Conservation (phyloP, 192 early-diverging fungal species). For the Phycomyces blakesleeanus region DNA sequence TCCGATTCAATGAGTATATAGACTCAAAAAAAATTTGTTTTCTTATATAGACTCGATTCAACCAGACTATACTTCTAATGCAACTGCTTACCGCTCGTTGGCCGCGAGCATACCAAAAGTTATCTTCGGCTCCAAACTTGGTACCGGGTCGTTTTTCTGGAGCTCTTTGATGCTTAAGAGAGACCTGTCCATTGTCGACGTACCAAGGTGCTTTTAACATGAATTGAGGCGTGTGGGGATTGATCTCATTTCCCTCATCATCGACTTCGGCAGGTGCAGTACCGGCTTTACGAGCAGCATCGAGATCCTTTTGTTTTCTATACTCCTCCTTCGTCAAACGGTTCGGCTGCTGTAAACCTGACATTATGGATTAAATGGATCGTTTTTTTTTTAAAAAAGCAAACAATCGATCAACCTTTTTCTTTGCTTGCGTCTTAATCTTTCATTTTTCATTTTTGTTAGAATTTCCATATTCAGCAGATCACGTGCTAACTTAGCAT, state of each 20-base stretch:
- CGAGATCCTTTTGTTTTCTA: slow-evolving; percentile 88
- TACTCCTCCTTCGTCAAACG: slow-evolving; percentile 93
- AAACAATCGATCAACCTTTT: too few species aligned
- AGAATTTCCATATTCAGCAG: too few species aligned
- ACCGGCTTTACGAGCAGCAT: slow-evolving; percentile 93
- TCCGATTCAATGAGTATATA: neutral
- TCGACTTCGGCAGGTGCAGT: slow-evolving; percentile 83
- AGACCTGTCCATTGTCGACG: slow-evolving; percentile 72
- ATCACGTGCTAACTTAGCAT: too few species aligned
- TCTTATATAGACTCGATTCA: too few species aligned
- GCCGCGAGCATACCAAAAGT: slow-evolving; percentile 79
- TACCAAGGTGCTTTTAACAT: slow-evolving; percentile 97
- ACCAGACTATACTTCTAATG: neutral
- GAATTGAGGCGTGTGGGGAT: slow-evolving; percentile 97
- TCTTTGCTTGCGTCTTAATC: too few species aligned
- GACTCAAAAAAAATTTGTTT: neutral
- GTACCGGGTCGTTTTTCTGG: slow-evolving; percentile 31
- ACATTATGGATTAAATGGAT: slow-evolving; percentile 5
- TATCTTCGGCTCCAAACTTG: slow-evolving; percentile 23
- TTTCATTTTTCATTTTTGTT: too few species aligned
- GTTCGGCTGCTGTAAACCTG: slow-evolving; percentile 17
- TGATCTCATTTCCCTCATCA: slow-evolving; percentile 90
- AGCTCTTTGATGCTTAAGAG: slow-evolving; percentile 85
- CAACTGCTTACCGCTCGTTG: slow-evolving; percentile 48
- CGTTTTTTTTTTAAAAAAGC: too few species aligned